phyloP scores from a whole-genome alignment of 352 stramenopile species.

The Pythium aquatile region DNA sequence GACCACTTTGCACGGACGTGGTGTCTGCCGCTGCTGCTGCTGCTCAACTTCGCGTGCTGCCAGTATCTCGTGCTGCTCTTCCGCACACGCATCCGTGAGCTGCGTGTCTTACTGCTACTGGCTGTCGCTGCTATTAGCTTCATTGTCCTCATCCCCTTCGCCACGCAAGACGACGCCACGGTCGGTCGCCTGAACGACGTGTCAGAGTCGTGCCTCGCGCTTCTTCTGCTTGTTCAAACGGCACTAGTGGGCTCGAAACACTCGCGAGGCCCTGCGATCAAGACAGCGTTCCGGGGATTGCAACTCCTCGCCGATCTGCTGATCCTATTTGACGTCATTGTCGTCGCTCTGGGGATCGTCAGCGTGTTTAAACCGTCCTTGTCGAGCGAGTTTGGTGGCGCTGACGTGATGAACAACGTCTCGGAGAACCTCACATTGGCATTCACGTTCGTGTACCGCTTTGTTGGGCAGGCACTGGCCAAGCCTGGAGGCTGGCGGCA shows the following conservation, averaged over 20 bases:
- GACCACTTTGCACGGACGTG: constrained; percentile 5
- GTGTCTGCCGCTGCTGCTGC: constrained; percentile 7
- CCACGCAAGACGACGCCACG: constrained; percentile 24
- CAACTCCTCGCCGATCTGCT: constrained; percentile 29
- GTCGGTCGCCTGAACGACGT: constrained; percentile 19
- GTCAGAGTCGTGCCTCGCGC: constrained; percentile 19
- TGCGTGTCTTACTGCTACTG: constrained; percentile 20
- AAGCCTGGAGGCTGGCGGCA: constrained; percentile 15
- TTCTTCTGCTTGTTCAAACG: constrained; percentile 18
- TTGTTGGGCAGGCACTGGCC: constrained; percentile 12
- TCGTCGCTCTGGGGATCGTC: constrained; percentile 23
- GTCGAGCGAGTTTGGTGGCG: constrained; percentile 6
- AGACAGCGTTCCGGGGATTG: neutral
- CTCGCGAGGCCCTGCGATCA: neutral
- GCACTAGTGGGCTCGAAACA: constrained; percentile 10
- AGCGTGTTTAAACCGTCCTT: constrained; percentile 24
- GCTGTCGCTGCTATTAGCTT: constrained; percentile 15
- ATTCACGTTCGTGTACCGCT: constrained; percentile 38
- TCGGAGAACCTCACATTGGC: constrained; percentile 30
- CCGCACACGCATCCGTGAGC: constrained; percentile 10
- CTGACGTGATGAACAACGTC: constrained; percentile 20
- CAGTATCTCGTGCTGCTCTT: constrained; percentile 16
- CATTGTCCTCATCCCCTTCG: constrained; percentile 18
- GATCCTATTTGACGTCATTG: constrained; percentile 25
- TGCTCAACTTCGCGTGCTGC: constrained; percentile 15